Conservation (phyloP, 176 grass and related monocot genomes). For the Guadua angustifolia region DNA sequence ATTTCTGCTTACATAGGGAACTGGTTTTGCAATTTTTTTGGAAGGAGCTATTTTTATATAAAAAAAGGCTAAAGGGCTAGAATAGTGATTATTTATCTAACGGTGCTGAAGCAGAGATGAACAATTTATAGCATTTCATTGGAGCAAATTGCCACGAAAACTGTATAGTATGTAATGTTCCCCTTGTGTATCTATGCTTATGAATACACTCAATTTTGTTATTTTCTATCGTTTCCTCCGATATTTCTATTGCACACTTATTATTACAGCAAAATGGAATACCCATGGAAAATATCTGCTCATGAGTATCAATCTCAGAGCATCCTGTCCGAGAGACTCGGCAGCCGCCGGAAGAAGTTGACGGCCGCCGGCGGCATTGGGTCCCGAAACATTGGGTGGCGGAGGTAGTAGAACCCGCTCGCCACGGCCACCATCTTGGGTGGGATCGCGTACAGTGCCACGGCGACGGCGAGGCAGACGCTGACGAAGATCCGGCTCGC, state of each 20-base stretch:
- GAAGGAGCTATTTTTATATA: too few species aligned
- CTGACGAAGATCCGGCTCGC: slow-evolving; percentile 91
- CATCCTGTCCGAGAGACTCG: slow-evolving; percentile 82
- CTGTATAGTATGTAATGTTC: background rate
- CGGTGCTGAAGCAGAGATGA: background rate
- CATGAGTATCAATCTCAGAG: slow-evolving; percentile 37
- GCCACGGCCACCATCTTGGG: slow-evolving; percentile 98
- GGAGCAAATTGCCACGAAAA: background rate
- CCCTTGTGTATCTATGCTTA: slow-evolving; percentile 5
- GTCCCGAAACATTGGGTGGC: slow-evolving; percentile 96
- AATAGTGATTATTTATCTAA: too few species aligned
- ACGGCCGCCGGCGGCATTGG: slow-evolving; percentile 79
- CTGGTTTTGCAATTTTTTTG: too few species aligned
- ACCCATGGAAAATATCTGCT: background rate
- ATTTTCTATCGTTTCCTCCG: slow-evolving; percentile 18
- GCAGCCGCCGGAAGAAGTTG: slow-evolving; percentile 98
- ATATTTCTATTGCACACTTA: background rate
- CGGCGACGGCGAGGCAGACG: slow-evolving; percentile 77
- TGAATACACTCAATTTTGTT: slow-evolving; percentile 29
- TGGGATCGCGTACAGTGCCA: slow-evolving; percentile 75
- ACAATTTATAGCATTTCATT: background rate
- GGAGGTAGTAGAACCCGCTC: slow-evolving; percentile 91
- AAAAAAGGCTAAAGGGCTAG: too few species aligned
- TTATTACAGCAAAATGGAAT: slow-evolving; percentile 33
- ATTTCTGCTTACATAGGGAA: too few species aligned